Base-by-base conservation (phyloP, 805 yeast species). In the Schizosaccharomyces osmophilus region DNA sequence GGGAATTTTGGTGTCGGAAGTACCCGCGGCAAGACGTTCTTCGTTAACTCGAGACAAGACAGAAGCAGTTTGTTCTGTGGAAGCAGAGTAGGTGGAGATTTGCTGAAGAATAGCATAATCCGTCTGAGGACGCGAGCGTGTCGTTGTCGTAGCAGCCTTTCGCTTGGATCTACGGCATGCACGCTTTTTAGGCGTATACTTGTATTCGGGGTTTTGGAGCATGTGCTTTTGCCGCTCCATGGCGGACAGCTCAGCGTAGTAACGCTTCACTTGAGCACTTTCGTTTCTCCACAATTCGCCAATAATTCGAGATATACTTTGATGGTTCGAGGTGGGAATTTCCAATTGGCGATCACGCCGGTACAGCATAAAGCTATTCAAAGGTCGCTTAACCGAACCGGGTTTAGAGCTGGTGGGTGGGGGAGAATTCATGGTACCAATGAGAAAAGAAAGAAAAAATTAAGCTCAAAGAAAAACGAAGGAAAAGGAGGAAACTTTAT, bases 221-320 rank as follows among this genome's bases (percentile, higher is more conserved):
- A 36, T 41, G 15, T 57, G 60, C 17, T 32, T 22, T 41, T 57
- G 48, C 19, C 48, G 22, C 11, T 36, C 60, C 29, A 36, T 19
- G 48, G 19, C 48, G 5, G 60, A 29, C 13, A 57, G n/a, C 15
- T 57, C 60, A 57, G 61, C 26, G 29, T 59, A 59, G 36, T 39
- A 43, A 55, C 43, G 19, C 17, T 59, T 59, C 6, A 43, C 54
- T 13, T 29, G 51, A 36, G 54, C 61, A 32, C 51, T 61, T 65
- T 77, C 79, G 0, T 78, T 74, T 55, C 72, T 68, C 80, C 80
- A 77, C 67, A 77, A 65, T 54, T 75, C 68, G 1, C 79, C 74
- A 48, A 76, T 74, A 32, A 74, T 70, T 57, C 75, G 76, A 22
- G 74, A 71, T 61, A 75, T 73, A 32, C 32, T 22, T 19, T 61